Evolutionary conservation across 139 green algal species (phyloP).

Genomic region (Chlamydomonas incerta): DNA sequence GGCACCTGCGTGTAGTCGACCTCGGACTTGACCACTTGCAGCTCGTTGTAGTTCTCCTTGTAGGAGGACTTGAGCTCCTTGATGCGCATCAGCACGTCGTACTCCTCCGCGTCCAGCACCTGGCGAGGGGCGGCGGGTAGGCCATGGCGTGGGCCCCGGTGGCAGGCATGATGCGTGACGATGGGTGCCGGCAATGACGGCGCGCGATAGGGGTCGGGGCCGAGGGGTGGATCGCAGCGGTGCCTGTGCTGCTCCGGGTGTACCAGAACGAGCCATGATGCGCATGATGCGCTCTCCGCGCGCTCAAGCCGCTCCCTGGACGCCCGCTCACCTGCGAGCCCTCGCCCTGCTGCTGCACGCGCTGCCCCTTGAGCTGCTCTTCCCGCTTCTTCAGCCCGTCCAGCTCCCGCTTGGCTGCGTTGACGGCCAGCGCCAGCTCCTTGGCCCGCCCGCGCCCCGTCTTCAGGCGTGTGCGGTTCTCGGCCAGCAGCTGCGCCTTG

Average conservation of each 20-base stretch:
- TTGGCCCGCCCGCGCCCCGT: slow-evolving; percentile 38
- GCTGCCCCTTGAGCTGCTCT: slow-evolving; percentile 49
- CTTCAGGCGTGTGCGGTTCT: slow-evolving; percentile 54
- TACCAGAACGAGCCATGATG: too few relatives aligned
- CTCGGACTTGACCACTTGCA: slow-evolving; percentile 61
- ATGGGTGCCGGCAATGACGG: too few relatives aligned
- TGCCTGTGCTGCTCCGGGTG: too few relatives aligned
- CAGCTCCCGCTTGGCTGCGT: slow-evolving; percentile 59
- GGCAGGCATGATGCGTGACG: too few relatives aligned
- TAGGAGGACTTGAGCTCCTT: slow-evolving; percentile 55
- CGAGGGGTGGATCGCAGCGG: too few relatives aligned
- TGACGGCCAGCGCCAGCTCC: slow-evolving; percentile 58
- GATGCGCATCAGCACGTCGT: slow-evolving; percentile 42
- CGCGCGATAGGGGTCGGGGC: too few relatives aligned
- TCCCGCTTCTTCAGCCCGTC: slow-evolving; percentile 47
- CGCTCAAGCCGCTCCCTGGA: too few relatives aligned
- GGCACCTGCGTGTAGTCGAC: slow-evolving; percentile 62
- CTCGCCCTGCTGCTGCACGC: slow-evolving; percentile 32
- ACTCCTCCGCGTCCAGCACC: slow-evolving; percentile 62
- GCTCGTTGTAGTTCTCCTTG: slow-evolving; percentile 59
- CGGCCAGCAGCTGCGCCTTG: slow-evolving; percentile 48
- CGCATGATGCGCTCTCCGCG: too few relatives aligned
- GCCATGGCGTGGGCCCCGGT: too few relatives aligned
- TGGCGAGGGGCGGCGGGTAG: neutral
- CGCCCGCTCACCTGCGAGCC: slow-evolving; percentile 47